Evolutionary conservation across 2,329 filamentous ascomycete genomes (phyloP).

Genomic region (Decorospora gaudefroyi): DNA sequence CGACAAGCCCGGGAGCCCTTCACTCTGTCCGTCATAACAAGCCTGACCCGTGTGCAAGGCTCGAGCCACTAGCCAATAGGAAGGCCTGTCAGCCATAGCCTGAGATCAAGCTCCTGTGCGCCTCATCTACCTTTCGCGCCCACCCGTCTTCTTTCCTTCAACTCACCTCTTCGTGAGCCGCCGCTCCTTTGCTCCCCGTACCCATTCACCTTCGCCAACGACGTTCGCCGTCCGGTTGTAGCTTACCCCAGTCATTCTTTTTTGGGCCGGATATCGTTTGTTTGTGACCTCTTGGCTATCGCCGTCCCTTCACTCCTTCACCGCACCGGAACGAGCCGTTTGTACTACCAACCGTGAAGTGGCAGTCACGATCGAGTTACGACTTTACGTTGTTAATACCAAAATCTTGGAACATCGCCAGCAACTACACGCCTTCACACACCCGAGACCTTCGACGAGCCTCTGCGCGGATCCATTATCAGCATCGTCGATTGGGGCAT

Average conservation of each 20-base stretch:
- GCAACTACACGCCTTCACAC: conserved; percentile 4
- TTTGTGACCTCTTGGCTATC: conserved; percentile 15
- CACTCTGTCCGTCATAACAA: conserved; percentile 20
- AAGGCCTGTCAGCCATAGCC: conserved; percentile 30
- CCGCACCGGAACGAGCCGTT: conserved; percentile 12
- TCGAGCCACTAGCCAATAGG: conserved; percentile 25
- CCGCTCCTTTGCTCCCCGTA: conserved; percentile 40
- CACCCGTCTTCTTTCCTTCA: conserved; percentile 35
- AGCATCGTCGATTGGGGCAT: conserved; percentile 16
- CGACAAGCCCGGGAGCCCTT: conserved; percentile 14
- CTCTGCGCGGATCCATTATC: conserved; percentile 26
- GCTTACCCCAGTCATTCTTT: conserved; percentile 51
- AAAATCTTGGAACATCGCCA: conserved; percentile 15
- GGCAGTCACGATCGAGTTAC: conserved; percentile 38
- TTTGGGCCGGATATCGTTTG: conserved; percentile 33
- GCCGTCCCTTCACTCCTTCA: conserved; percentile 22
- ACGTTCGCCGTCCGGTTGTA: conserved; percentile 27
- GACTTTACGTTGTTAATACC: conserved; percentile 46
- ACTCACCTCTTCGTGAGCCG: conserved; percentile 40
- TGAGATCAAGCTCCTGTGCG: conserved; percentile 29
- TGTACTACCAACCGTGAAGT: conserved; percentile 15
- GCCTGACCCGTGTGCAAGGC: conserved; percentile 32
- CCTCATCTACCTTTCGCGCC: conserved; percentile 44
- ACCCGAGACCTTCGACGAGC: conserved; percentile 13
- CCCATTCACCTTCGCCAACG: conserved; percentile 20